Percentiles rank a stretch among this genome's conserved stretches.
Evolutionary conservation across 2,329 filamentous ascomycete species (phyloP).

Genomic region (Exophiala lecanii-corni): DNA sequence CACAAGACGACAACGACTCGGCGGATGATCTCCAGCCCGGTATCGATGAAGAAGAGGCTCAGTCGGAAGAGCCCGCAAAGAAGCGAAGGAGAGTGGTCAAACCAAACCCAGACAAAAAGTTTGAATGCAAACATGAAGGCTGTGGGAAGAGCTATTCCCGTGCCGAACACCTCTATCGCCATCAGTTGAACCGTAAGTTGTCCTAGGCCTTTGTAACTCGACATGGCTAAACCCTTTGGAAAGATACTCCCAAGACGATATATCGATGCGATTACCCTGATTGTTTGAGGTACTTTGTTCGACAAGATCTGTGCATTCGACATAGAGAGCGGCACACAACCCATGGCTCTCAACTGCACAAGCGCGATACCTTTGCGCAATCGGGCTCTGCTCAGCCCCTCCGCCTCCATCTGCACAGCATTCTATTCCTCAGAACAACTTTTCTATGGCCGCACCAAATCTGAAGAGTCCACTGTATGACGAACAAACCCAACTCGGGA

Average conservation of each 20-base stretch:
- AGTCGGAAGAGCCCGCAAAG: constrained; percentile 28
- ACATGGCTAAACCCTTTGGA: constrained; percentile 1
- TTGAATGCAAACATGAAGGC: constrained; percentile 76
- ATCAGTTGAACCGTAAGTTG: constrained; percentile 83
- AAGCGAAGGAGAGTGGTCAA: constrained; percentile 44
- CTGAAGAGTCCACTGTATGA: constrained; percentile 12
- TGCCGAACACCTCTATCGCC: constrained; percentile 92
- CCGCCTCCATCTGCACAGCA: constrained; percentile 16
- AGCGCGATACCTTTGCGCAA: constrained; percentile 44
- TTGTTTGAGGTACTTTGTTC: constrained; percentile 84
- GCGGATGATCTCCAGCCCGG: not conserved
- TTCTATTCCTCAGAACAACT: constrained; percentile 20
- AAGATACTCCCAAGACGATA: constrained; percentile 89
- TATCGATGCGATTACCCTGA: constrained; percentile 90
- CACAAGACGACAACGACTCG: constrained; percentile 1
- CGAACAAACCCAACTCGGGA: not conserved
- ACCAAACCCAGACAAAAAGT: constrained; percentile 49
- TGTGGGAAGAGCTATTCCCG: constrained; percentile 96
- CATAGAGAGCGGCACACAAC: constrained; percentile 77
- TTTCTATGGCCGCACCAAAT: constrained; percentile 34
- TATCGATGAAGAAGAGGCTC: not conserved
- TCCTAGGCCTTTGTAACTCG: constrained; percentile 5
- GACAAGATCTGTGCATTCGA: constrained; percentile 84
- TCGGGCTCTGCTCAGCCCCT: constrained; percentile 14
- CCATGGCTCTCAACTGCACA: constrained; percentile 48